These are phyloP conservation scores for Dunaliella primolecta DNA, from an alignment of 139 green algal species.

Conservation along the genomic window DNA sequence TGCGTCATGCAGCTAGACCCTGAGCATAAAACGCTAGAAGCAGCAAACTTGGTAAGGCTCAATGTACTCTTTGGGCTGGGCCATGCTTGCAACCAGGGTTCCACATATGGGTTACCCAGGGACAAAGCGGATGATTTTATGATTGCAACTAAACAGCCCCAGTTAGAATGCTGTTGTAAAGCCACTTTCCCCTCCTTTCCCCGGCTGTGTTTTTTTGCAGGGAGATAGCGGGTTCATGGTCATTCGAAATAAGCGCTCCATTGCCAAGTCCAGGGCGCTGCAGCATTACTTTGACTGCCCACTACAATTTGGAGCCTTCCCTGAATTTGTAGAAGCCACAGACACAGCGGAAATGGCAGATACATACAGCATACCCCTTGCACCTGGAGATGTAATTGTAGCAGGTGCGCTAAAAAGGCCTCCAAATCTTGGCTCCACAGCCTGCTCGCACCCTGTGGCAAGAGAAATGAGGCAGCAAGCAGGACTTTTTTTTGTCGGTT, in stretches of 20 bases:
- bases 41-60: constrained; percentile 61
- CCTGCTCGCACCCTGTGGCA: too few species aligned
- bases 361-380: constrained; percentile 44
- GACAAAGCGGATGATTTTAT: too few species aligned
- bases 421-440: background rate
- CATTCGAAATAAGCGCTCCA: constrained; percentile 51
- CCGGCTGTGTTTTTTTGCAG: constrained; percentile 28
- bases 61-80: too few species aligned
- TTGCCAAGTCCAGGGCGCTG: constrained; percentile 46
- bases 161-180: background rate
- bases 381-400: constrained; percentile 63
- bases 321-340: constrained; percentile 64
- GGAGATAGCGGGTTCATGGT: constrained; percentile 84
- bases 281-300: constrained; percentile 82
- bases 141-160: too few species aligned
- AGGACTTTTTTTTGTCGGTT: too few species aligned
- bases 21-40: constrained; percentile 30
- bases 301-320: constrained; percentile 63
- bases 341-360: constrained; percentile 68
- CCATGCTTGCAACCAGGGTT: too few species aligned
- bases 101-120: too few species aligned
- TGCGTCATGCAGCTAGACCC: constrained; percentile 64
- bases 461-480: too few species aligned
- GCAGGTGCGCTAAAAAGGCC: constrained; percentile 32
- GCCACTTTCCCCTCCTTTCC: background rate